Evolutionary conservation across 768 basidiomycete genomes (phyloP), one percentile per base, ranked within the genome.

Genomic region (Erythrobasidium yunnanense): DNA sequence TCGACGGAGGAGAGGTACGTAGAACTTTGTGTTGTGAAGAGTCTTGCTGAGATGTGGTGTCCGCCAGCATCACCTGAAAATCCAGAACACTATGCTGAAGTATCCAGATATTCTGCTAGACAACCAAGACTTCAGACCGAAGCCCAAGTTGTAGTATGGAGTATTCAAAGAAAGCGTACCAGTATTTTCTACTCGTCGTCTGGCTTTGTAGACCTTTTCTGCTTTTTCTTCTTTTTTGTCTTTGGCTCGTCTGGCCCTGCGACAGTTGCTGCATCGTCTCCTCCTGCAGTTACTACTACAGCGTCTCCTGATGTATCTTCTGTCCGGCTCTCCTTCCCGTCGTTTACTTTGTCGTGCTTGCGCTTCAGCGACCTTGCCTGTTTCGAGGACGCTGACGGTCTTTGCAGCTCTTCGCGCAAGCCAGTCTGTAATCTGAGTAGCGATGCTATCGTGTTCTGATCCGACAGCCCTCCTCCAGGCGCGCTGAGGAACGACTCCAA

Each of bases 1-100:
- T 77, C 27, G 77, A 77, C 60, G 77, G 76, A 4, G 78, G 77
- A 2, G 72, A 74, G 25, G 65, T 65, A 20, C 73, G 75, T 66
- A 68, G 69, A 4, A n/a, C 2, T 13, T n/a, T 13, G 30, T 42
- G 38, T 42, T 11, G 38, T 42, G 38, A n/a, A 42, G 11, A 42
- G 38, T 42, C 38, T 11, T 42, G 38, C 38, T 42, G 38, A 42
- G 11, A n/a, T 42, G 11, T 11, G 11, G 11, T 11, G 11, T 42
- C 38, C n/a, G n/a, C n/a, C 38, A 42, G 38, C 38, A 42, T 42
- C 38, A 42, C 38, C 38, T 42, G 11, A 42, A 42, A n/a, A 42
- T 42, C n/a, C 38, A 42, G 38, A 42, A 42, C n/a, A 42, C 38
- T 11, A 42, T 42, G 38, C 38, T 42, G 11, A 42, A 42, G n/a